Evolutionary conservation across 305 asterid genomes (phyloP).

Genomic region (Solanum hybrid): DNA sequence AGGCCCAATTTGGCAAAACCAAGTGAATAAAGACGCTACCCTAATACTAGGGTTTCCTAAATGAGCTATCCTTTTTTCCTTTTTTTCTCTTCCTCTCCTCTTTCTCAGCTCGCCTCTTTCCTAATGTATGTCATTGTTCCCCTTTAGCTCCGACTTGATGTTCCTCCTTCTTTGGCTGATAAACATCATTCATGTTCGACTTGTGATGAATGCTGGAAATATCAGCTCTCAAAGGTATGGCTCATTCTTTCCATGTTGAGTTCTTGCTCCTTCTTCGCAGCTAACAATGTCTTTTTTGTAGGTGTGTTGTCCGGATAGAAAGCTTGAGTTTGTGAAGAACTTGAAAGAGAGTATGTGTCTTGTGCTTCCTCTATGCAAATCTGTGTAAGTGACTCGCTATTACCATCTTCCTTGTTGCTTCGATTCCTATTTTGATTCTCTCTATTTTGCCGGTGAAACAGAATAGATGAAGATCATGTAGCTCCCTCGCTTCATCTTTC

Average conservation of each 20-base stretch:
- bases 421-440: background rate
- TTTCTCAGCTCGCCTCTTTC: background rate
- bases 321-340: background rate
- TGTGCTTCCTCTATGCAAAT: background rate
- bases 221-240: background rate
- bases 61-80: background rate
- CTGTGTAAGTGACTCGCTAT: background rate
- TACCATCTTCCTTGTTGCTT: background rate
- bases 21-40: background rate
- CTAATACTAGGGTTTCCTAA: background rate
- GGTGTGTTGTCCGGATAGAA: background rate
- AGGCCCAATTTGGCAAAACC: background rate
- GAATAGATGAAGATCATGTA: background rate
- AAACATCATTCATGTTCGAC: background rate
- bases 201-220: background rate
- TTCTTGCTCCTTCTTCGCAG: background rate
- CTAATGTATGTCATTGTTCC: background rate
- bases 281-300: background rate
- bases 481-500: slow-evolving; percentile 22
- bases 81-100: background rate
- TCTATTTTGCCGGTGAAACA: background rate
- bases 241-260: background rate
- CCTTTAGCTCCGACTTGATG: background rate
- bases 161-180: background rate
- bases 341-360: background rate